Percentiles rank a stretch among this genome's conserved stretches.
Evolutionary conservation across 805 yeast species (phyloP).

Genomic region (Kodamaea sagamina): DNA sequence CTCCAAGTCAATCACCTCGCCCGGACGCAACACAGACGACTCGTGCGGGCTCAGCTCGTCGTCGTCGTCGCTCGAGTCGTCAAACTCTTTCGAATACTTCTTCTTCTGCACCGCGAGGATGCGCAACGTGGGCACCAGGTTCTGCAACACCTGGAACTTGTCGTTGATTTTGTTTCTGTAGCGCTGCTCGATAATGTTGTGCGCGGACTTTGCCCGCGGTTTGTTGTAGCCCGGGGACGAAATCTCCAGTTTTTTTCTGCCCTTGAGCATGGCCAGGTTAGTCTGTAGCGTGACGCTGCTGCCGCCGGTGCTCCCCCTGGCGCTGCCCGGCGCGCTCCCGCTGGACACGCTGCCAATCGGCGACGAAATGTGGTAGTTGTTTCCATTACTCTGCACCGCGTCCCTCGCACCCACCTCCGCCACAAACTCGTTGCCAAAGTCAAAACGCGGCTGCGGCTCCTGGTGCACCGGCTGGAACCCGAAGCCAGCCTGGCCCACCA

Average conservation of each 20-base stretch:
- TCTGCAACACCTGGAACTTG: conserved; percentile 40
- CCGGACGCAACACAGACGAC: conserved; percentile 3
- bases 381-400: neutral
- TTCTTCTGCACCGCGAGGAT: conserved; percentile 28
- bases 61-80: conserved; percentile 17
- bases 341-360: conserved; percentile 2
- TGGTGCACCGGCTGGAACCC: conserved; percentile 3
- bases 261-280: neutral
- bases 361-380: conserved; percentile 1
- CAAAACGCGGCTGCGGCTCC: conserved; percentile 2
- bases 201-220: conserved; percentile 35
- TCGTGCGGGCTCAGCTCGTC: conserved; percentile 13
- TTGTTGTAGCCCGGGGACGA: conserved; percentile 6
- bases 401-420: conserved; percentile 7
- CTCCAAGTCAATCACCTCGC: conserved; percentile 49
- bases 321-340: neutral
- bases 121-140: conserved; percentile 41
- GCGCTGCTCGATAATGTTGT: conserved; percentile 45
- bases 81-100: conserved; percentile 15
- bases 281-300: neutral
- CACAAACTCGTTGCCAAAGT: conserved; percentile 5
- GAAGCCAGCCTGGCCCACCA: conserved; percentile 7
- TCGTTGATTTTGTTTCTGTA: conserved; percentile 46
- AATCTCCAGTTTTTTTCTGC: neutral
- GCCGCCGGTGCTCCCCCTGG: neutral